Conservation (phyloP, 2,329 filamentous ascomycete genomes). For the Claviceps sp. region DNA sequence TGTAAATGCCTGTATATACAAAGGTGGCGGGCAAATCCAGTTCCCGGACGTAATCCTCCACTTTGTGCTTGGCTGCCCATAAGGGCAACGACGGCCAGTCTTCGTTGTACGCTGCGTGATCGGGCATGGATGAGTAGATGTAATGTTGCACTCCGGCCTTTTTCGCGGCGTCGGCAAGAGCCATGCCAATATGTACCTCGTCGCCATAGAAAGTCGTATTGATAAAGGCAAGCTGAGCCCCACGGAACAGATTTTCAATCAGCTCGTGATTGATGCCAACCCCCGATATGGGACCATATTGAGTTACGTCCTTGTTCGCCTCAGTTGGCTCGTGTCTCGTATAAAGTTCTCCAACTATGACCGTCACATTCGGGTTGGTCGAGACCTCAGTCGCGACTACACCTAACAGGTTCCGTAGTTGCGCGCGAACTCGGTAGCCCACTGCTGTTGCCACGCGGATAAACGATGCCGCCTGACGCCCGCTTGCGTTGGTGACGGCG, state of each 20-base stretch:
- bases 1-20: constrained; percentile 94
- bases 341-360: constrained; percentile 52
- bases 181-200: constrained; percentile 78
- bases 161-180: constrained; percentile 80
- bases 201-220: constrained; percentile 97
- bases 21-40: constrained; percentile 79
- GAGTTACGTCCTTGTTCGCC: constrained; percentile 49
- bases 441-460: constrained; percentile 89
- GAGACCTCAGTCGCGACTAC: constrained; percentile 80
- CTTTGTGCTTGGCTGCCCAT: constrained; percentile 84
- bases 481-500: constrained; percentile 89
- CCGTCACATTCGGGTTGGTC: constrained; percentile 60
- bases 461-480: constrained; percentile 88
- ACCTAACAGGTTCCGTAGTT: constrained; percentile 76
- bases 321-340: constrained; percentile 37
- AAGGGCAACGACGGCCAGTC: constrained; percentile 73
- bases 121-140: constrained; percentile 94
- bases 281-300: constrained; percentile 47
- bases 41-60: constrained; percentile 81
- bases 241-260: constrained; percentile 67
- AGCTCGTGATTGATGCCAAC: constrained; percentile 59
- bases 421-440: constrained; percentile 84
- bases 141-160: constrained; percentile 76
- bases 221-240: constrained; percentile 83
- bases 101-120: constrained; percentile 68